phyloP scores from a whole-genome alignment of 495 filamentous ascomycete species.

The Neurospora sp. region DNA sequence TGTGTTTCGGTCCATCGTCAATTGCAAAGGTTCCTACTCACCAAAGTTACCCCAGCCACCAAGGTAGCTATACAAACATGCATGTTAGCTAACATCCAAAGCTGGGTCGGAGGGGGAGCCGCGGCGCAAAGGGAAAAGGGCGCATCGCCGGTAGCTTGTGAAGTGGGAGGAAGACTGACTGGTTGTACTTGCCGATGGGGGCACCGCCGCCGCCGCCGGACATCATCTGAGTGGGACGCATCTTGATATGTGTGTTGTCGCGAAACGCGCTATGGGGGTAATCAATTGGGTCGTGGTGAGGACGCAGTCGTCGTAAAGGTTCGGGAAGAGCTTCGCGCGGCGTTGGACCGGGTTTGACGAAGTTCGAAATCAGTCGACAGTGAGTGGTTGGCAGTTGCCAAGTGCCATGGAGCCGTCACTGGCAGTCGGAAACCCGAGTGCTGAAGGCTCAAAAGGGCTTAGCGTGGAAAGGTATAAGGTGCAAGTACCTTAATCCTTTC shows the following conservation, averaged over 20 bases:
- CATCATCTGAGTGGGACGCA: constrained; percentile 47
- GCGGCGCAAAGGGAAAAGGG: constrained; percentile 4
- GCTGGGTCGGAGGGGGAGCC: constrained; percentile 1
- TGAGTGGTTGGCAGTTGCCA: constrained; percentile 1
- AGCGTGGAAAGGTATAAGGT: constrained; percentile 1
- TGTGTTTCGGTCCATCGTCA: not conserved
- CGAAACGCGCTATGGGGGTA: constrained; percentile 9
- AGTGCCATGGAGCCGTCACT: not conserved
- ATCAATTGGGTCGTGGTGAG: constrained; percentile 20
- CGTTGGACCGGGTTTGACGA: constrained; percentile 3
- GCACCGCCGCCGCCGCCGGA: constrained; percentile 45
- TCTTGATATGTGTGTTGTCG: constrained; percentile 36
- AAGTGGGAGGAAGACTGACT: constrained; percentile 46
- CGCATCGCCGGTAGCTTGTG: not conserved
- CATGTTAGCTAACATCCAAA: constrained; percentile 16
- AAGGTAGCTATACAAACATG: constrained; percentile 53
- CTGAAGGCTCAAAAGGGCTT: constrained; percentile 28
- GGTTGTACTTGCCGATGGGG: constrained; percentile 54
- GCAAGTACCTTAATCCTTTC: constrained; percentile 5
- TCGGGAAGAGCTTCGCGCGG: constrained; percentile 13
- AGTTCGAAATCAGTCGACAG: constrained; percentile 23
- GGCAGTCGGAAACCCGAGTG: not conserved
- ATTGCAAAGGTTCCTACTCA: constrained; percentile 36
- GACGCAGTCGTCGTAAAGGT: constrained; percentile 4
- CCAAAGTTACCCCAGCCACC: constrained; percentile 81